Conservation (phyloP, 2,329 filamentous ascomycete species). For the Orbilia javanica region DNA sequence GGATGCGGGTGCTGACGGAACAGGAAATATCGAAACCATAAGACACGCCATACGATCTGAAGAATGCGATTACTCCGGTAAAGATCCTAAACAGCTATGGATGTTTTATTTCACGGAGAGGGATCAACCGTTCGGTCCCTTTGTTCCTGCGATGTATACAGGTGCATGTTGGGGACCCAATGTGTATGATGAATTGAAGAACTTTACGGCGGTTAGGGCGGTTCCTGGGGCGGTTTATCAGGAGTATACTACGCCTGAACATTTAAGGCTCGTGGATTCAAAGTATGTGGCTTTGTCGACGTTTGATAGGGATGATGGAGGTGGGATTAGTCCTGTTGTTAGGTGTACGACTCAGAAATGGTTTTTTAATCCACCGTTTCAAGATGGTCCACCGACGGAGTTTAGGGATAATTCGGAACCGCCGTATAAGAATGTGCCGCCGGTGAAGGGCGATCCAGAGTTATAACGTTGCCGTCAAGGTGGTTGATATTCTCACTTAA, state of each 20-base stretch:
- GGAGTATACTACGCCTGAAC: constrained; percentile 12
- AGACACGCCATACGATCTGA: constrained; percentile 11
- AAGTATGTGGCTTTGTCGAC: constrained; percentile 41
- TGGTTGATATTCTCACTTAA: too few relatives aligned
- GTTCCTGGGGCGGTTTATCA: constrained; percentile 27
- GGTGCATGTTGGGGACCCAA: constrained; percentile 6
- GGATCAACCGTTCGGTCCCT: constrained; percentile 31
- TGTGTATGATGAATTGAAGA: not conserved
- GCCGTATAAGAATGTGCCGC: not conserved
- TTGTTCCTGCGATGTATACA: constrained; percentile 30
- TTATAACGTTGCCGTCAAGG: too few relatives aligned
- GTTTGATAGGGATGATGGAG: constrained; percentile 30
- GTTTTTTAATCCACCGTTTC: constrained; percentile 44
- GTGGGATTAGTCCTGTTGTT: constrained; percentile 28
- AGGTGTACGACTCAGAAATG: constrained; percentile 51
- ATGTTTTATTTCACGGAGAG: constrained; percentile 24
- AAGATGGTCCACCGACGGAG: constrained; percentile 8
- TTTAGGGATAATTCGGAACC: constrained; percentile 11
- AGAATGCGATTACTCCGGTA: constrained; percentile 16
- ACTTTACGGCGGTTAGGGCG: not conserved
- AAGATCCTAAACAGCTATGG: constrained; percentile 33
- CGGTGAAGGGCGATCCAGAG: not conserved
- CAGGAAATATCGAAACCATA: constrained; percentile 20
- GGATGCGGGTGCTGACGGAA: not conserved
- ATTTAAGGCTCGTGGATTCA: constrained; percentile 44